phyloP scores from a whole-genome alignment of 1,139 yeast species.

The Zygosaccharomyces pseudobailii region DNA sequence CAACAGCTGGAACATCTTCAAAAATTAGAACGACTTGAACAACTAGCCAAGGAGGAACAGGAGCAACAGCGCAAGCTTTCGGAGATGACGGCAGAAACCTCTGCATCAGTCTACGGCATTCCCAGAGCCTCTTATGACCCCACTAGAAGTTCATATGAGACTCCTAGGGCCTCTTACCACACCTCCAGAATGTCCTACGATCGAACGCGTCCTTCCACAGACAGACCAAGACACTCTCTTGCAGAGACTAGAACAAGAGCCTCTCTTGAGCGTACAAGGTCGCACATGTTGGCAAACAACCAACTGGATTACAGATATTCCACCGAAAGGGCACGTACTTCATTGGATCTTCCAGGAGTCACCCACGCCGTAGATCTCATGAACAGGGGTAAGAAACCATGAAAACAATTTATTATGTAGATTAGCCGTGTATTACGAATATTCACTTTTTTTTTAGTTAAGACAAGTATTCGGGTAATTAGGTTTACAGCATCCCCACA shows the following conservation, averaged over 20 bases:
- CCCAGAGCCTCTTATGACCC: conserved; percentile 1
- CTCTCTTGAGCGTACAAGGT: conserved; percentile 37
- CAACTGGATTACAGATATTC: conserved; percentile 37
- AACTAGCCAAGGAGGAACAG: conserved; percentile 1
- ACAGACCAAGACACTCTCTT: conserved; percentile 1
- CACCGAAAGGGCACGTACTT: conserved; percentile 37
- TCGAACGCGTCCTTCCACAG: not conserved
- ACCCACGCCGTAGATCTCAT: conserved; percentile 36
- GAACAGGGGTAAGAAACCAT: conserved; percentile 21
- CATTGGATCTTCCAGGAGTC: conserved; percentile 39
- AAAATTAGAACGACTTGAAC: not conserved
- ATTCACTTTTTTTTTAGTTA: not conserved
- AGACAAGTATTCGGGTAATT: conserved; percentile 2
- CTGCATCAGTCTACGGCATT: not conserved
- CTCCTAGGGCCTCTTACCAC: conserved; percentile 1
- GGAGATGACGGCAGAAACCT: not conserved
- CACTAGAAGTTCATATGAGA: conserved; percentile 1
- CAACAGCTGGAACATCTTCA: not conserved
- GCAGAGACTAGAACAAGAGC: conserved; percentile 18
- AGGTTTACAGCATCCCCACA: conserved; percentile 3
- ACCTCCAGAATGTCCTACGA: not conserved
- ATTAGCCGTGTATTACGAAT: not conserved
- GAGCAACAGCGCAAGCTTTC: conserved; percentile 2
- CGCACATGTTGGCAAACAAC: conserved; percentile 34
- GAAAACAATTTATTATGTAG: not conserved